Base-by-base conservation (phyloP, 441 rosid species). In the Gossypium schwendimanii region DNA sequence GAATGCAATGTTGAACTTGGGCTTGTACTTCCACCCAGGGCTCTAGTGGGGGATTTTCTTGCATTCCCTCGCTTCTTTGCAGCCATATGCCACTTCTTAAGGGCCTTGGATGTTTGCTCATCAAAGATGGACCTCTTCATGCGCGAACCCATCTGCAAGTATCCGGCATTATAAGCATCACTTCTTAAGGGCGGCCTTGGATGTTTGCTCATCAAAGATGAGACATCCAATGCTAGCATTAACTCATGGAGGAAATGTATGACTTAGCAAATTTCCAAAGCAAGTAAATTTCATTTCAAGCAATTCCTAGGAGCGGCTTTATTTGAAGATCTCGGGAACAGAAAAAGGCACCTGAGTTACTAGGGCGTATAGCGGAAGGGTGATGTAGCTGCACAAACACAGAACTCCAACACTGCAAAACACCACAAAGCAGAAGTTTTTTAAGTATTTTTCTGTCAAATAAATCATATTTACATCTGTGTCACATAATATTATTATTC, bases 41-140 rank as follows among this genome's bases (percentile, higher is more conserved):
- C 84, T 75, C 66, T 65, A 17, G 86, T 73, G 1, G 88, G 67
- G 21, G 88, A 74, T 80, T 87, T 91, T 9, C 87, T 82, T 39
- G 78, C 88, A 81, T 79, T 82, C 65, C 47, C 79, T 2, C 69
- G 82, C 84, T 71, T 89, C 84, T 82, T 90, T 78, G 74, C 98
- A 0, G 88, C 90, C 90, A 78, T 87, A 74, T 82, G 97, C 99
- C 98, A 95, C 64, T 84, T 89, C 87, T 86, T 90, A 2, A 95
- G 87, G 1, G 98, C 99, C 78, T 80, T 92, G 6, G 92, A 89
- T 8, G 96, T 93, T 78, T 95, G 99, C 12, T 93, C 96, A 36
- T 95, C 98, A 47, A 95, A 95, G 63, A 95, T 86, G 2, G 97
- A 88, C 78, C 66, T 88, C 83, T 95, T 95, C 99, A 91, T 91